Base-by-base conservation (phyloP, 306 rosid genomes). In the Acacia confusa region DNA sequence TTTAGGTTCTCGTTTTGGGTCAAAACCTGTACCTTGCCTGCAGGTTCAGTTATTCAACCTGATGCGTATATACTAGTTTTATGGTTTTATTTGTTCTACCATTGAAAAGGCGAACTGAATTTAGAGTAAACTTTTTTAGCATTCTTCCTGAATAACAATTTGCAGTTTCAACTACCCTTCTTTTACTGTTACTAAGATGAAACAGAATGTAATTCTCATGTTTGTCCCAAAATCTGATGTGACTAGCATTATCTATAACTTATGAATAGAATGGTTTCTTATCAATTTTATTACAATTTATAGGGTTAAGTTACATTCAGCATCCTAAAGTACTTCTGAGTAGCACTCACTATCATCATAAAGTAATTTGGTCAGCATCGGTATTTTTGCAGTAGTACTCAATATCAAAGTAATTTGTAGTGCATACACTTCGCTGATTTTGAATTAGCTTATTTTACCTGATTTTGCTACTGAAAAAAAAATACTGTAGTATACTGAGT, bases 81-180 rank as follows among this genome's bases (percentile, higher is more conserved):
- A 4, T 67, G 72, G 47, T 28, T 47, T 28, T 47, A 72, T 47
- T 9, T 48, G 43, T n/a, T 28, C 63, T 17, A 27, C 40, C 43
- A 47, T 47, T 28, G 5, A 8, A 16, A 16, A 25, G 76, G 20
- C 19, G 12, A 70, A 13, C 27, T 41, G 19, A 34, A 67, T 22
- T 36, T 20, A 43, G 60, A 27, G 14, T 13, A 28, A 45, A 4
- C 64, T 22, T 30, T 73, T 55, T 10, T 4, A 4, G 55, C 44
- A 81, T n/a, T 70, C 77, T 79, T 79, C 50, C 65, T 17, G 30
- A 63, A n/a, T 38, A 4, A 17, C 20, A 3, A 11, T 52, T 74
- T n/a, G 27, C 50, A 19, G 72, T 32, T 84, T 9, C 28, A 61
- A 44, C 47, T 61, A 11, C 17, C 57, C 57, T 6, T 50, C 57